phyloP scores from a whole-genome alignment of 805 yeast species.

The Schwanniomyces pseudopolymorphus region DNA sequence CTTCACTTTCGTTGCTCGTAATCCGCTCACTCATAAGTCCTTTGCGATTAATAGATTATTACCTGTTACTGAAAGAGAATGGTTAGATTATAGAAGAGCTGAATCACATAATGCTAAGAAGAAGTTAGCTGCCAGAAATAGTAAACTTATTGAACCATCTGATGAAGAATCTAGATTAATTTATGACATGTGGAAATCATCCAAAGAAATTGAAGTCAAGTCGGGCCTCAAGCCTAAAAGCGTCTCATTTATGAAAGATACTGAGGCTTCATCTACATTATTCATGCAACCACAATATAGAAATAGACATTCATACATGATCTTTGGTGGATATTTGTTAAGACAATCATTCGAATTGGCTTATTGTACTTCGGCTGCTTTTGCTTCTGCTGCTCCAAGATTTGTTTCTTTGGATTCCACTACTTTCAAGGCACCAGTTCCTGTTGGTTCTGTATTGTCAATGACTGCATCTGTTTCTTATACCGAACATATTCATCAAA shows the following conservation, averaged over 20 bases:
- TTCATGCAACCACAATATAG: slow-evolving; percentile 97
- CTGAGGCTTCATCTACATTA: slow-evolving; percentile 69
- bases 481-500: slow-evolving; percentile 72
- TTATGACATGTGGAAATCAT: slow-evolving; percentile 68
- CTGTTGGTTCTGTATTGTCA: slow-evolving; percentile 87
- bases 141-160: slow-evolving; percentile 61
- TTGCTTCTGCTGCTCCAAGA: slow-evolving; percentile 81
- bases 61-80: slow-evolving; percentile 73
- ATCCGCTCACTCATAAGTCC: slow-evolving; percentile 87
- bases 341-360: slow-evolving; percentile 94
- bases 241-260: slow-evolving; percentile 66
- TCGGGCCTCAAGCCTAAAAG: slow-evolving; percentile 45
- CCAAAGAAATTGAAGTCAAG: slow-evolving; percentile 30
- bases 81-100: slow-evolving; percentile 83
- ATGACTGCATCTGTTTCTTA: slow-evolving; percentile 82
- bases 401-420: slow-evolving; percentile 89
- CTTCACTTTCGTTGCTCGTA: slow-evolving; percentile 93
- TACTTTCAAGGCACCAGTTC: slow-evolving; percentile 91
- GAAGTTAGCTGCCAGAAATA: slow-evolving; percentile 69
- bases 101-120: slow-evolving; percentile 87
- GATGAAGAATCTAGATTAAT: slow-evolving; percentile 70
- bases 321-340: slow-evolving; percentile 91
- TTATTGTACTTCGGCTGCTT: slow-evolving; percentile 88
- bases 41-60: slow-evolving; percentile 80
- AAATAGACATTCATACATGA: slow-evolving; percentile 91